Evolutionary conservation across 495 filamentous ascomycete species (phyloP), one percentile per base, ranked within the genome.

Genomic region (Aspergillus indologenus): DNA sequence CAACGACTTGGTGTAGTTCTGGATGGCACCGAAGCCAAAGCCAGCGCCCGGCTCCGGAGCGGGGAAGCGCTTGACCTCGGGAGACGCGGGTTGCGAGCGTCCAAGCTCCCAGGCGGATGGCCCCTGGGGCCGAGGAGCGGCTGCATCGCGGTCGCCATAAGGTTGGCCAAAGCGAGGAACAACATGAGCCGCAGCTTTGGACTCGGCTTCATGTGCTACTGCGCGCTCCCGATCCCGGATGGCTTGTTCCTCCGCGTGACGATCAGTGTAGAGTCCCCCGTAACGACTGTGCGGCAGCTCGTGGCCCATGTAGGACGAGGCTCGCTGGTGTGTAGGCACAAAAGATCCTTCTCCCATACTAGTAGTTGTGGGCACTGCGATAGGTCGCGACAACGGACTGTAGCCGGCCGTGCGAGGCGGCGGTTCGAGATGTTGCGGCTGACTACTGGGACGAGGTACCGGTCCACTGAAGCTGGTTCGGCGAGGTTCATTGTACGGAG

Each of bases 1-100:
- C 15, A 79, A 56, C 3, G 76, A 76, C 60, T 79, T 79, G 14
- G 76, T 77, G 61, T 79, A 79, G 57, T 65, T 79, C 54, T 79
- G 76, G 51, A 78, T 78, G 14, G 75, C 75, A 11, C 76, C 76
- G 49, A 78, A 78, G 5, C 75, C 76, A 59, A 78, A 79, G 3
- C 65, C 63, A 2, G 74, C 54, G 9, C 59, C 64, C 1, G 68
- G 43, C 22, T 77, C 75, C 3, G 73, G 60, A 0, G 66, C 69
- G 6, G 68, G 65, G 42, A 77, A 69, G 5, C 75, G 75, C 54
- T 75, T 77, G 4, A 54, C 64, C 53, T 79, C 76, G 6, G 75
- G 76, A 11, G 75, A 78, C 0, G 71, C 62, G 12, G 75, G 75
- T 26, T 77, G 72, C 5, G 74, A 73, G 50, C 74, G 71, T 45